phyloP scores from a whole-genome alignment of 2,329 filamentous ascomycete species.

The Anthostomella pinea region DNA sequence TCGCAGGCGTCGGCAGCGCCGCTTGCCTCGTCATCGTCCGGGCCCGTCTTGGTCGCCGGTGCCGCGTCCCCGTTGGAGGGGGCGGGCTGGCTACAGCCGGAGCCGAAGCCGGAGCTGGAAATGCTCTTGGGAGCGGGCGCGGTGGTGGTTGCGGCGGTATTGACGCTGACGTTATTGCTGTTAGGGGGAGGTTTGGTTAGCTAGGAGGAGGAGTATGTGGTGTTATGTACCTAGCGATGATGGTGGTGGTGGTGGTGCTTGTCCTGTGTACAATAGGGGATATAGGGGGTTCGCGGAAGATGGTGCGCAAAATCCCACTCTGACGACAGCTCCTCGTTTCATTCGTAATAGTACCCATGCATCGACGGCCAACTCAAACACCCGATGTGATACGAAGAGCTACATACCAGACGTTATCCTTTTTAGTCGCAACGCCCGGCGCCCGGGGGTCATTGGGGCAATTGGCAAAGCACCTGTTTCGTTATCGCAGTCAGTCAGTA shows the following conservation, averaged over 20 bases:
- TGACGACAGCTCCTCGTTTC: no score
- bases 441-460: constrained; percentile 48
- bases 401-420: constrained; percentile 30
- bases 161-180: constrained; percentile 1
- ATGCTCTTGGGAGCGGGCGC: no score
- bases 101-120: background rate
- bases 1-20: no score
- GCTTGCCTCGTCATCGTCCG: no score
- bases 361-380: no score
- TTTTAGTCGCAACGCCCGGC: constrained; percentile 20
- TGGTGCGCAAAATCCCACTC: no score
- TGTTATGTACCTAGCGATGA: constrained; percentile 6
- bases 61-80: no score
- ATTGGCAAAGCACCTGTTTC: constrained; percentile 58
- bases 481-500: background rate
- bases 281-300: no score
- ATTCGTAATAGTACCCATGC: no score
- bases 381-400: background rate
- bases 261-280: constrained; percentile 14
- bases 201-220: no score
- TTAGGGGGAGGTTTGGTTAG: no score
- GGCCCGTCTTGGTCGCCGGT: no score
- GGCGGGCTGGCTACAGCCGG: background rate
- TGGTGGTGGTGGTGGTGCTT: constrained; percentile 26
- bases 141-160: constrained; percentile 4